phyloP scores from a whole-genome alignment of 352 stramenopile species.

The Phytophthora rubi region DNA sequence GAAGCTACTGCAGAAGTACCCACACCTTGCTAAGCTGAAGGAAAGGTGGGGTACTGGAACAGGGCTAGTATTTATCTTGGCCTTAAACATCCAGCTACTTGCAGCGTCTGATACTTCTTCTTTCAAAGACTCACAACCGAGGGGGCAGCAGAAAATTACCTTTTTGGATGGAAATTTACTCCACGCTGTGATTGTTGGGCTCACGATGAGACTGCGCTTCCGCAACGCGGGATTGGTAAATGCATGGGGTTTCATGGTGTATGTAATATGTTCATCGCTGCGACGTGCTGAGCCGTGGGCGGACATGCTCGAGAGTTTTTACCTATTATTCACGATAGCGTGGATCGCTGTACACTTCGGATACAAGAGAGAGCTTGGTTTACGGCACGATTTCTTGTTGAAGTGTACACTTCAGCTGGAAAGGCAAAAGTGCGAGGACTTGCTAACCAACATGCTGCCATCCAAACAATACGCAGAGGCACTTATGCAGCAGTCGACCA shows the following conservation, averaged over 20 bases:
- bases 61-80: slow-evolving; percentile 43
- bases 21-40: slow-evolving; percentile 42
- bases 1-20: slow-evolving; percentile 42
- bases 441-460: slow-evolving; percentile 88
- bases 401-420: slow-evolving; percentile 81
- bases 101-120: slow-evolving; percentile 11
- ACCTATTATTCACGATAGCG: slow-evolving; percentile 42
- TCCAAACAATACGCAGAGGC: slow-evolving; percentile 74
- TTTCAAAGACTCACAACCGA: slow-evolving; percentile 7
- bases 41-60: slow-evolving; percentile 38
- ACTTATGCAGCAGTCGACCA: slow-evolving; percentile 72
- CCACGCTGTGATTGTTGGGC: slow-evolving; percentile 59
- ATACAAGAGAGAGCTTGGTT: slow-evolving; percentile 69
- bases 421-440: slow-evolving; percentile 82
- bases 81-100: slow-evolving; percentile 55
- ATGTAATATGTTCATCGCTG: slow-evolving; percentile 32
- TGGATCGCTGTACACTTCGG: slow-evolving; percentile 51
- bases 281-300: slow-evolving; percentile 36
- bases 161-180: slow-evolving; percentile 64
- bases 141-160: slow-evolving; percentile 18
- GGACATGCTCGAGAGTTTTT: slow-evolving; percentile 50
- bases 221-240: slow-evolving; percentile 59
- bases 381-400: slow-evolving; percentile 78
- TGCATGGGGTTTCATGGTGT: slow-evolving; percentile 44
- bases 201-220: slow-evolving; percentile 67